Base-by-base conservation (phyloP, 352 stramenopile species). In the Phytophthora sp. region DNA sequence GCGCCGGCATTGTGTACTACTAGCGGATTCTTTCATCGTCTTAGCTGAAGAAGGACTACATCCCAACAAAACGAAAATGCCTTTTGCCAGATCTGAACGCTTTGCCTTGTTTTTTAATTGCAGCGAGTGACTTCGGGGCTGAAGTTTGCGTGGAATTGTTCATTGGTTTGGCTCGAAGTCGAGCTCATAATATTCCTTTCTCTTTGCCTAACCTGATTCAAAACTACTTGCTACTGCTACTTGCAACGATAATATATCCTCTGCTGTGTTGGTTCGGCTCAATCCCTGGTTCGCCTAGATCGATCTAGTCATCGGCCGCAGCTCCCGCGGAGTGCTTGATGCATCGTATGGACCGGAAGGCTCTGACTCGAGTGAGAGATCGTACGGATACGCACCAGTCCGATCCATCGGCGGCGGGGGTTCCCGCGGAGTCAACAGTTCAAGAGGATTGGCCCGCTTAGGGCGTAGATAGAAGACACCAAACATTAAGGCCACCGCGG, bases 401-500 rank as follows among this genome's bases (percentile, higher is more conserved):
- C 39, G 44, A 50, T 68, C 45, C 45, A 65, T 62, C 23, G 67
- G 67, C 18, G 39, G 50, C 24, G 56, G 57, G 35, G 62, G 55
- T 11, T 54, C 46, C 23, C 50, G 65, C 24, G 55, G 69, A 27
- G 58, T 71, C 18, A 74, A 51, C 30, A 60, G 18, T 27, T 71
- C 58, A 10, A 73, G 46, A 8, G 57, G 42, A 28, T 66, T 68
- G 35, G 39, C 30, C 12, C 56, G 55, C 60, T 69, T 74, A 20
- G 66, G 66, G 10, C 63, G 60, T 10, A 80, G 51, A 24, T 72
- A 75, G 38, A 80, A 62, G 50, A 65, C 46, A 5, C 72, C 72
- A 54, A 72, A 54, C 28, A 77, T 18, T 10, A 80, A 55, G 23
- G 72, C 72, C 21, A 77, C 55, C 13, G n/a, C 50, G 20, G 43